Base-by-base conservation (phyloP, 2,329 filamentous ascomycete species). In the Penicillium sp. region DNA sequence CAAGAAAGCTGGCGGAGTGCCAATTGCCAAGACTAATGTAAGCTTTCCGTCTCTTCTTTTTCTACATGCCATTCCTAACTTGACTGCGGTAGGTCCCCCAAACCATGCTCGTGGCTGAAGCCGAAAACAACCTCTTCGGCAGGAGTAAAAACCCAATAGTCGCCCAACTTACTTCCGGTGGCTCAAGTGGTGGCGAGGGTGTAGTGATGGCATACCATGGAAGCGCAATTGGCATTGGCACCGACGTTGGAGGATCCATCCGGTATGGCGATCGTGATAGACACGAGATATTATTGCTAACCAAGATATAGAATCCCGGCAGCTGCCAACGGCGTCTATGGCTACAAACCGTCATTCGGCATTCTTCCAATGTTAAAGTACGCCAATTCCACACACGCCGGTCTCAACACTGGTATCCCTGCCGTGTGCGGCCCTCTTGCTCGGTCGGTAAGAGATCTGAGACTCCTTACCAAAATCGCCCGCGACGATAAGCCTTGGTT, bases 171-270 rank as follows among this genome's bases (percentile, higher is more conserved):
- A 83, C 82, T 0, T 78, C 83, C 0, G 87, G 87, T 4, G 87
- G 87, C 1, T 83, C 80, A 6, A 83, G 81, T 0, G 87, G 87
- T 14, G 87, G 87, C 12, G 85, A 88, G 66, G 85, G 79, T 0
- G 83, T 80, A 0, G 68, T 87, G 9, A 62, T 87, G 20, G 81
- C 79, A 3, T 78, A 87, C 74, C 75, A 77, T 23, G 84, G 84
- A 0, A 80, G 75, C 28, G 74, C 83, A 54, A 64, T 87, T 2
- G 85, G 85, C 1, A 75, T 86, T 12, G 83, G 83, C 0, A 87
- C 84, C 0, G 85, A 88, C 59, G 86, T 87, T 55, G 79, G 79
- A 21, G 45, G 45, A 21, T 47, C 45, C 26, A 47, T 47, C 14
- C 45, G 45, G 43, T 46, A 46, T n/a, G n/a, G 14, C 3, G 40